Conservation (phyloP, 805 yeast species). For the Zygotorulaspora florentina region DNA sequence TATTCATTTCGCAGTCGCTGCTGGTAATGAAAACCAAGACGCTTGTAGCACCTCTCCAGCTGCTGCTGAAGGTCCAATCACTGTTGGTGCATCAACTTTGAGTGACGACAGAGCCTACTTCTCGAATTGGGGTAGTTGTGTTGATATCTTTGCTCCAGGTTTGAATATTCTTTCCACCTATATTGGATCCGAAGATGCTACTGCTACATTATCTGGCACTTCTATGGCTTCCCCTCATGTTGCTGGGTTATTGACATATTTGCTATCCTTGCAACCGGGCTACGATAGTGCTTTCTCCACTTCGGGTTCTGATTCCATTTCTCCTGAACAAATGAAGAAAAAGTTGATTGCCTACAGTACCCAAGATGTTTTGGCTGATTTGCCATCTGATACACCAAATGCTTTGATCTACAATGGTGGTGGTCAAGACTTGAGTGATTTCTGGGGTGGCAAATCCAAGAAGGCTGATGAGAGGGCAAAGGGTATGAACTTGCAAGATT, state of each 20-base stretch:
- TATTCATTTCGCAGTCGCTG: slow-evolving; percentile 90
- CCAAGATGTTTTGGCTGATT: slow-evolving; percentile 51
- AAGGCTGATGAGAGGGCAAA: slow-evolving; percentile 6
- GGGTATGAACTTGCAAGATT: slow-evolving; percentile 10
- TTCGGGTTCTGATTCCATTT: slow-evolving; percentile 44
- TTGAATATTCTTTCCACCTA: slow-evolving; percentile 80
- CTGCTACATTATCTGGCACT: slow-evolving; percentile 87
- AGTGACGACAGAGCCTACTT: slow-evolving; percentile 90
- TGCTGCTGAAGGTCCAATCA: slow-evolving; percentile 73
- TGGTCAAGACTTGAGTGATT: slow-evolving; percentile 62
- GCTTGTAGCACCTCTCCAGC: slow-evolving; percentile 95
- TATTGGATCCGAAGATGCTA: slow-evolving; percentile 69
- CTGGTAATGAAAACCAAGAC: slow-evolving; percentile 91
- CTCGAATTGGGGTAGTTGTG: slow-evolving; percentile 94
- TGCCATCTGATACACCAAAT: slow-evolving; percentile 74
- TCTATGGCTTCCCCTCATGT: slow-evolving; percentile 99
- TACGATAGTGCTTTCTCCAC: slow-evolving; percentile 58
- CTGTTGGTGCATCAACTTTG: slow-evolving; percentile 92
- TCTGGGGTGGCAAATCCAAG: slow-evolving; percentile 44
- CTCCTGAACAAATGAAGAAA: slow-evolving; percentile 74
- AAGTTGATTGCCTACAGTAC: slow-evolving; percentile 68
- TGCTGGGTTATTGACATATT: slow-evolving; percentile 87
- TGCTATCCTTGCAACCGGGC: slow-evolving; percentile 79
- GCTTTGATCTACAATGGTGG: slow-evolving; percentile 77
- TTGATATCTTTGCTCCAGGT: slow-evolving; percentile 96